Conservation (phyloP, 257 asterid species). For the Solanum gracilifrons region DNA sequence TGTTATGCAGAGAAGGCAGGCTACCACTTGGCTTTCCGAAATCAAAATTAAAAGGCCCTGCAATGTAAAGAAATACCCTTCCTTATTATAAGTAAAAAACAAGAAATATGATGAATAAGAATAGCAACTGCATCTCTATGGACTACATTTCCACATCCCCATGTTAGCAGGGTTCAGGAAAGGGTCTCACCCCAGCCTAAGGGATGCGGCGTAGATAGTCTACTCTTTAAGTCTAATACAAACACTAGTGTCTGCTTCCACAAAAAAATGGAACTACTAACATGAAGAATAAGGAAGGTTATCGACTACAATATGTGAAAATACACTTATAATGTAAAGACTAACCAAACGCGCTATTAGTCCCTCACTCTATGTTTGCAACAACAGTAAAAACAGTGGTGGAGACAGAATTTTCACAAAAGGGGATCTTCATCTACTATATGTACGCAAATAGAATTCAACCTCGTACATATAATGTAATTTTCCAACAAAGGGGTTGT, state of each 20-base stretch:
- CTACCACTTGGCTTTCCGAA: conserved; percentile 37
- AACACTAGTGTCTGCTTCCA: neutral
- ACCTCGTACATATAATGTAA: neutral
- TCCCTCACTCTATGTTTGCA: neutral
- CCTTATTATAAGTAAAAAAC: neutral
- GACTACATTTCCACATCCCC: neutral
- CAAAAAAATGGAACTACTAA: neutral
- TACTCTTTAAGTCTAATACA: neutral
- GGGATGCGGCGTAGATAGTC: neutral
- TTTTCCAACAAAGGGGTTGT: neutral
- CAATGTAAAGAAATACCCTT: neutral
- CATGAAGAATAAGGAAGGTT: neutral
- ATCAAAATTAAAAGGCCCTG: conserved; percentile 92
- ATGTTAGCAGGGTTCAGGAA: neutral
- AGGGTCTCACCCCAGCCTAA: neutral
- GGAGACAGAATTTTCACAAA: neutral
- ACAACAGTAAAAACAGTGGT: neutral
- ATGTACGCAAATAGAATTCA: neutral
- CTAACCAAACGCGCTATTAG: neutral
- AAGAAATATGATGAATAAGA: neutral
- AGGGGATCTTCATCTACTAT: neutral
- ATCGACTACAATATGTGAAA: neutral
- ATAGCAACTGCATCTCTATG: neutral
- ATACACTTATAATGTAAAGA: neutral
- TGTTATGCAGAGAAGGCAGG: conserved; percentile 70